These are phyloP conservation scores for Stipa capillata DNA, from an alignment of 176 grass and related monocot species.

Conservation along the genomic window DNA sequence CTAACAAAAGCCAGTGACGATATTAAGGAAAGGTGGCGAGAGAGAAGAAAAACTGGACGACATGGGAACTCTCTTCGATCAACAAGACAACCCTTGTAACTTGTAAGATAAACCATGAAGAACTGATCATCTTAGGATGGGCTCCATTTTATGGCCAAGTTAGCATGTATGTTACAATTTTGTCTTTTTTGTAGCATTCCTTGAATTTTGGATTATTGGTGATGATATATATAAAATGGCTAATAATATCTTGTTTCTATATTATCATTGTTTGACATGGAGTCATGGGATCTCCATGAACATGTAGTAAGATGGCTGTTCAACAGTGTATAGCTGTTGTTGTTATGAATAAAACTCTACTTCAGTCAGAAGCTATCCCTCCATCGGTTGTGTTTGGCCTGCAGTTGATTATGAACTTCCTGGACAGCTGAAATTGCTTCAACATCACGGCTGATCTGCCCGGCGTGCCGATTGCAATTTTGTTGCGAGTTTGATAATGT, in stretches of 20 bases:
- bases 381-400: not conserved
- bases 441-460: not conserved
- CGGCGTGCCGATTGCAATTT: not conserved
- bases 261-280: no score
- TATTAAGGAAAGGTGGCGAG: slow-evolving; percentile 69
- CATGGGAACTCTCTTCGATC: slow-evolving; percentile 23
- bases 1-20: not conserved
- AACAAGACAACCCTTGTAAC: no score
- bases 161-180: not conserved
- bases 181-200: not conserved
- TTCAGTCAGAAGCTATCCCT: not conserved
- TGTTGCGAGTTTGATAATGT: not conserved
- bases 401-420: not conserved
- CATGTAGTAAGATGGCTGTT: not conserved
- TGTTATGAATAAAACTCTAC: not conserved
- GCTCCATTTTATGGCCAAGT: not conserved
- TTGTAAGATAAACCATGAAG: not conserved
- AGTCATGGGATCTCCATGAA: not conserved
- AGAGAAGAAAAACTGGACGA: slow-evolving; percentile 40
- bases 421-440: not conserved
- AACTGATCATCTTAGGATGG: no score
- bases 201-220: not conserved
- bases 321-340: not conserved
- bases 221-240: not conserved
- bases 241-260: not conserved